Evolutionary conservation across 2,329 filamentous ascomycete species (phyloP).

Genomic region (Didymella lethalis): DNA sequence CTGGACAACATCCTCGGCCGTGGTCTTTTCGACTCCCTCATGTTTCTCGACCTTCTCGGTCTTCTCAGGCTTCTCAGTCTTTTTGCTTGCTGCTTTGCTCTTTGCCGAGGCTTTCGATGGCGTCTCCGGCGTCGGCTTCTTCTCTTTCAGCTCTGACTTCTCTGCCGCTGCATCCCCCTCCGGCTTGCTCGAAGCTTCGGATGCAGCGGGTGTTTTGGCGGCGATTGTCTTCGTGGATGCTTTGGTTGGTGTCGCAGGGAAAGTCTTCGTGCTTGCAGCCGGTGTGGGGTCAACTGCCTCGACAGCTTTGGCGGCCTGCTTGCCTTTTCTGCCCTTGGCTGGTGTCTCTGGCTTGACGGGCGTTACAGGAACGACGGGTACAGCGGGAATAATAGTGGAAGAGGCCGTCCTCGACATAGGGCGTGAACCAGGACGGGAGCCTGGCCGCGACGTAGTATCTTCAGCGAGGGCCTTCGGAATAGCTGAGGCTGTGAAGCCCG

Average conservation of each 20-base stretch:
- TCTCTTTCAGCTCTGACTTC: conserved; percentile 29
- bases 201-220: conserved; percentile 22
- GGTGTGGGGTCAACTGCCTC: conserved; percentile 12
- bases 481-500: conserved; percentile 52
- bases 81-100: conserved; percentile 31
- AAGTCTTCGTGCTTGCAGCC: conserved; percentile 9
- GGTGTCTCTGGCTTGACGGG: conserved; percentile 44
- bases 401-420: conserved; percentile 47
- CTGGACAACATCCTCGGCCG: conserved; percentile 23
- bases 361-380: conserved; percentile 53
- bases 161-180: background rate
- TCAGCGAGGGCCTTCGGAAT: conserved; percentile 35
- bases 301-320: conserved; percentile 23
- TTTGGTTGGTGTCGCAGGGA: conserved; percentile 36
- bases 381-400: conserved; percentile 45
- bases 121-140: conserved; percentile 24
- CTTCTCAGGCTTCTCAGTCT: conserved; percentile 18
- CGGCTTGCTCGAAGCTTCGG: conserved; percentile 25
- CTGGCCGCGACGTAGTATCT: conserved; percentile 30
- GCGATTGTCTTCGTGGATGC: conserved; percentile 21
- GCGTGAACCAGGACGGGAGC: conserved; percentile 37
- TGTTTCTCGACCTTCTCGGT: conserved; percentile 6
- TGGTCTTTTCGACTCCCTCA: background rate
- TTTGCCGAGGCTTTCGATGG: conserved; percentile 32
- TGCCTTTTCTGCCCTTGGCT: conserved; percentile 38